phyloP scores from a whole-genome alignment of 1,284 basidiomycete genomes.

The Fomitopsis schrenkii region DNA sequence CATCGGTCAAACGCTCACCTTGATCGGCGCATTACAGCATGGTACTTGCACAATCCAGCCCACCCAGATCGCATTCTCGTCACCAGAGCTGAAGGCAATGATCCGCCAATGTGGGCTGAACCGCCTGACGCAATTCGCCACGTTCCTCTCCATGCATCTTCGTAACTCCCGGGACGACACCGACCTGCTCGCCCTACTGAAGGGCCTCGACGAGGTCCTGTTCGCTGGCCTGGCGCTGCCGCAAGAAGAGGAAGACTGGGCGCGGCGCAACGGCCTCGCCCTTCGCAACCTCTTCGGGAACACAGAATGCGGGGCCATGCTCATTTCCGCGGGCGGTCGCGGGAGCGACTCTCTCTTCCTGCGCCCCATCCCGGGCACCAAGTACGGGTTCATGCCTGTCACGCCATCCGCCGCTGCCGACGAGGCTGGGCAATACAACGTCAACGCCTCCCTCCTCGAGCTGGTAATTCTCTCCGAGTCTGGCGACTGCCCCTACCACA shows the following conservation, averaged over 20 bases:
- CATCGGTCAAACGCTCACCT: constrained; percentile 29
- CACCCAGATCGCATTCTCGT: constrained; percentile 25
- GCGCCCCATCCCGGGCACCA: constrained; percentile 46
- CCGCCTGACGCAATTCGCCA: constrained; percentile 66
- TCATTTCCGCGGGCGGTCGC: constrained; percentile 48
- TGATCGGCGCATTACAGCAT: constrained; percentile 27
- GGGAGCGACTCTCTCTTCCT: constrained; percentile 38
- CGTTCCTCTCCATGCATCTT: constrained; percentile 61
- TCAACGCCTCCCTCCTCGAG: constrained; percentile 48
- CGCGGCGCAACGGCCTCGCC: constrained; percentile 49
- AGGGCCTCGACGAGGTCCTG: constrained; percentile 26
- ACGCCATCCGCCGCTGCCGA: constrained; percentile 28
- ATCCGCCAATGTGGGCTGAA: constrained; percentile 52
- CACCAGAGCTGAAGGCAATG: constrained; percentile 26
- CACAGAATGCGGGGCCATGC: constrained; percentile 68
- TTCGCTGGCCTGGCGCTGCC: constrained; percentile 25
- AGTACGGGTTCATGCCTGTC: constrained; percentile 57
- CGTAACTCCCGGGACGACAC: constrained; percentile 54
- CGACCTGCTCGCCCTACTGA: constrained; percentile 52
- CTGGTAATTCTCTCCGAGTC: constrained; percentile 61
- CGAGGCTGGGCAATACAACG: constrained; percentile 45
- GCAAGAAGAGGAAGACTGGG: constrained; percentile 48
- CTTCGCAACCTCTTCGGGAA: constrained; percentile 71
- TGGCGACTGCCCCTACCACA: constrained; percentile 59
- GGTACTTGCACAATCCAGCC: constrained; percentile 30